These are phyloP conservation scores for Phytophthora crassamura DNA, from an alignment of 352 stramenopile species.

Conservation along the genomic window DNA sequence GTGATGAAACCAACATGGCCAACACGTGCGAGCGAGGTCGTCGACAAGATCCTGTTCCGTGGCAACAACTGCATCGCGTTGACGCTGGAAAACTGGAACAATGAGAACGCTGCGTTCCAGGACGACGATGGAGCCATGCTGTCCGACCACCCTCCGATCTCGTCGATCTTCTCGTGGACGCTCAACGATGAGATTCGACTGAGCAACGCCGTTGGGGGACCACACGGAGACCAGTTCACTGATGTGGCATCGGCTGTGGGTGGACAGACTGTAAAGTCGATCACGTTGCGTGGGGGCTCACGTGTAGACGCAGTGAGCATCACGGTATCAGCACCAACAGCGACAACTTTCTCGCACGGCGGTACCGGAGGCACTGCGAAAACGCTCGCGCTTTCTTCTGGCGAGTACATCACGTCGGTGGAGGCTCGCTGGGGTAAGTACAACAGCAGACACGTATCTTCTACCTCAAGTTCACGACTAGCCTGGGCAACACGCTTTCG, in stretches of 20 bases:
- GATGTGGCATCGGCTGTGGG: conserved; percentile 34
- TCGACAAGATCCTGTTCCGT: conserved; percentile 65
- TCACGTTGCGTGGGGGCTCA: conserved; percentile 37
- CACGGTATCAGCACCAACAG: conserved; percentile 29
- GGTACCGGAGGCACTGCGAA: conserved; percentile 40
- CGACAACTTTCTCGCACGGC: conserved; percentile 41
- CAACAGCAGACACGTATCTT: conserved; percentile 50
- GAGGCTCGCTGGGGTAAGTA: conserved; percentile 53
- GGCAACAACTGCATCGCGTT: conserved; percentile 55
- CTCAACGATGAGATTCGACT: conserved; percentile 41
- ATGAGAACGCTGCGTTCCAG: conserved; percentile 53
- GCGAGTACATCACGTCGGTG: conserved; percentile 53
- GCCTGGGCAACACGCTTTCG: conserved; percentile 34
- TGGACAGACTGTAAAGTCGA: conserved; percentile 36
- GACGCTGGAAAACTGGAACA: conserved; percentile 43
- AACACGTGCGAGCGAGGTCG: conserved; percentile 55
- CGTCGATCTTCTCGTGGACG: conserved; percentile 46
- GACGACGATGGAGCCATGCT: conserved; percentile 41
- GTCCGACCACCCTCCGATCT: conserved; percentile 56
- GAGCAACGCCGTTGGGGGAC: conserved; percentile 46
- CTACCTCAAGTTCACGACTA: conserved; percentile 53
- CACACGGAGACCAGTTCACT: conserved; percentile 50
- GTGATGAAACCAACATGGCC: conserved; percentile 37
- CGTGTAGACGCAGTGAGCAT: conserved; percentile 55
- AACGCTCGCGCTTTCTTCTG: conserved; percentile 44